Conservation (phyloP, 2,329 filamentous ascomycete species). For the Fusarium burgessii region DNA sequence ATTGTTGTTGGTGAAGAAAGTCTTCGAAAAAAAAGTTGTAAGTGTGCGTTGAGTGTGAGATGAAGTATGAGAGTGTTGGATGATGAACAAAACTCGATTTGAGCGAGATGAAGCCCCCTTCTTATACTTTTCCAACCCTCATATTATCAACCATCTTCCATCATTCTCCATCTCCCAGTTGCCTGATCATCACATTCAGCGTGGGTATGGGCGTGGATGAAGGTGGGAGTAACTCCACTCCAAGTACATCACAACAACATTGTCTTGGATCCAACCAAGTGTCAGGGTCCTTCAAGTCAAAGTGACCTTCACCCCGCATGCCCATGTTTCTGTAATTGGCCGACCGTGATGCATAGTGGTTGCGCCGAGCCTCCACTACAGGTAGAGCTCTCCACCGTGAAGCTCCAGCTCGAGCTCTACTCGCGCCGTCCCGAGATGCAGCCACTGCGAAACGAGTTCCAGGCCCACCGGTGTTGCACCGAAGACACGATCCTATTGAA, state of each 20-base stretch:
- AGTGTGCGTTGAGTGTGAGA: constrained; percentile 32
- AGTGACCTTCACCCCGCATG: constrained; percentile 41
- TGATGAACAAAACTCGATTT: constrained; percentile 36
- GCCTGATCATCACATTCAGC: constrained; percentile 42
- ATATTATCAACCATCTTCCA: constrained; percentile 8
- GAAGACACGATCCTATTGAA: constrained; percentile 9
- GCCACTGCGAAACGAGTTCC: constrained; percentile 7
- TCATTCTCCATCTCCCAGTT: constrained; percentile 28
- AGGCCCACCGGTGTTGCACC: constrained; percentile 25
- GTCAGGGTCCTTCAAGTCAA: constrained; percentile 16
- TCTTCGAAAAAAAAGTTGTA: constrained; percentile 42
- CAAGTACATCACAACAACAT: constrained; percentile 30
- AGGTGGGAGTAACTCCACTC: constrained; percentile 35
- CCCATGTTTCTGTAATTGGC: constrained; percentile 37
- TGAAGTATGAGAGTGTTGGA: constrained; percentile 42
- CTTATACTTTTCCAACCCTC: constrained; percentile 40
- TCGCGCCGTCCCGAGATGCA: constrained; percentile 35
- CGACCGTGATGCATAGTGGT: constrained; percentile 14
- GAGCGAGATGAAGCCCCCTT: constrained; percentile 35
- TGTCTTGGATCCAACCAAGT: constrained; percentile 30
- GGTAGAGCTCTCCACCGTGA: constrained; percentile 27
- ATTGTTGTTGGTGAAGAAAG: constrained; percentile 42
- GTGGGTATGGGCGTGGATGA: constrained; percentile 31
- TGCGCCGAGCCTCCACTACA: constrained; percentile 26
- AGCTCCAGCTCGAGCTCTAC: constrained; percentile 27